Evolutionary conservation across 2,329 filamentous ascomycete genomes (phyloP).

Genomic region (Metarhizium guizhouense): DNA sequence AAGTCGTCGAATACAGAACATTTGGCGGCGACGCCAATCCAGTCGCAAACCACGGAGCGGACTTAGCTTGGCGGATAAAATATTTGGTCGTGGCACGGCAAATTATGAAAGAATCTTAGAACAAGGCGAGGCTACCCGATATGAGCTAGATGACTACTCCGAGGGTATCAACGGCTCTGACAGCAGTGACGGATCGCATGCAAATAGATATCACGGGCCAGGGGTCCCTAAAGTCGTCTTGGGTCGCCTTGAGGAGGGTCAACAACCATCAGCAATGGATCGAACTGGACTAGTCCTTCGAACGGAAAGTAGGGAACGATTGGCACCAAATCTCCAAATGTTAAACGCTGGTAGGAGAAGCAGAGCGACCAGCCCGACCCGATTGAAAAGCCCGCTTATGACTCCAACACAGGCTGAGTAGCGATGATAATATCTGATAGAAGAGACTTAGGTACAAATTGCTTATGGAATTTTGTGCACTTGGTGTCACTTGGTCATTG

Average conservation of each 20-base stretch:
- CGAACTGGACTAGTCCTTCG: constrained; percentile 68
- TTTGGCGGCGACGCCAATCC: constrained; percentile 18
- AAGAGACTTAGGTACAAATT: neutral
- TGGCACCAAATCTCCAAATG: constrained; percentile 49
- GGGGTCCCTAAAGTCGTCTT: constrained; percentile 55
- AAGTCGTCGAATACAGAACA: constrained; percentile 30
- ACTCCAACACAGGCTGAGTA: constrained; percentile 33
- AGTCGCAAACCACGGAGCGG: constrained; percentile 37
- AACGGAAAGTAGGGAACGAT: constrained; percentile 77
- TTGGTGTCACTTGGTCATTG: neutral
- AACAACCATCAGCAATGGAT: constrained; percentile 40
- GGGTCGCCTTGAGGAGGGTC: constrained; percentile 39
- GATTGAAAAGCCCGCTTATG: constrained; percentile 50
- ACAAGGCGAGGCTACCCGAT: constrained; percentile 64
- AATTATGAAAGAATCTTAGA: constrained; percentile 81
- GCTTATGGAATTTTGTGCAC: neutral
- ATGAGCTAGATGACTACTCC: constrained; percentile 65
- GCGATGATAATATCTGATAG: neutral
- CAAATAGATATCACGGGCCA: constrained; percentile 56
- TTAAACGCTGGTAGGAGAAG: constrained; percentile 49
- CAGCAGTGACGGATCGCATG: constrained; percentile 44
- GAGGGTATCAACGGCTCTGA: constrained; percentile 58
- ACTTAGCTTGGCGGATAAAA: constrained; percentile 48
- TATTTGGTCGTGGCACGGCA: constrained; percentile 50
- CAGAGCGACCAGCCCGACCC: constrained; percentile 47